These are phyloP conservation scores for Solanum lignicaule DNA, from an alignment of 257 asterid species.

Conservation along the genomic window DNA sequence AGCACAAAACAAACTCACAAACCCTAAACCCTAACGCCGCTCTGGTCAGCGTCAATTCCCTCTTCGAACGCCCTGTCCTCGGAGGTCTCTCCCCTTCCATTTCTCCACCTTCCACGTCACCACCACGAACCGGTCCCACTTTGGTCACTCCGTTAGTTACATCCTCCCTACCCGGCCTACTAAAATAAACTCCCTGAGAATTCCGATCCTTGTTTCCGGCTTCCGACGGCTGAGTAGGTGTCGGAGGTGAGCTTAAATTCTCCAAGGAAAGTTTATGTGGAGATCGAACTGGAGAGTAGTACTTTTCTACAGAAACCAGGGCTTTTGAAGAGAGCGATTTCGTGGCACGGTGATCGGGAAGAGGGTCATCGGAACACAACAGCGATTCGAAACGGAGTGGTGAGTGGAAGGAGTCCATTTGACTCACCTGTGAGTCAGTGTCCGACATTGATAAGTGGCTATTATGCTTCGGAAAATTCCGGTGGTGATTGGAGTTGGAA, in stretches of 20 bases:
- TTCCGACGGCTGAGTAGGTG: slow-evolving; percentile 14
- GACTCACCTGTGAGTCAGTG: slow-evolving; percentile 73
- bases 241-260: slow-evolving; percentile 18
- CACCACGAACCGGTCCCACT: slow-evolving; percentile 29
- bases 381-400: slow-evolving; percentile 72
- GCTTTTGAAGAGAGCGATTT: slow-evolving; percentile 26
- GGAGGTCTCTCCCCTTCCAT: slow-evolving; percentile 38
- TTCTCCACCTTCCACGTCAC: slow-evolving; percentile 26
- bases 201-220: slow-evolving; percentile 20
- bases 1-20: slow-evolving; percentile 47
- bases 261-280: slow-evolving; percentile 34
- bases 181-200: slow-evolving; percentile 18
- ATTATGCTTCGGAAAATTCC: slow-evolving; percentile 13
- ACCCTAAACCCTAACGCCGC: slow-evolving; percentile 58
- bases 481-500: slow-evolving; percentile 1
- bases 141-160: slow-evolving; percentile 32
- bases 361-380: slow-evolving; percentile 52
- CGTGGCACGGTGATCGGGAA: slow-evolving; percentile 10
- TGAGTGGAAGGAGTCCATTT: slow-evolving; percentile 63
- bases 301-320: slow-evolving; percentile 29
- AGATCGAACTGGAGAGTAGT: slow-evolving; percentile 36
- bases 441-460: slow-evolving; percentile 77
- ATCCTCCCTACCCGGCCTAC: slow-evolving; percentile 33
- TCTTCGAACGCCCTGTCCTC: slow-evolving; percentile 27
- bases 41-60: slow-evolving; percentile 30